Percentiles rank a stretch among this genome's conserved stretches.
Evolutionary conservation across 768 basidiomycete genomes (phyloP).

Genomic region (Lyophyllum shimeji): DNA sequence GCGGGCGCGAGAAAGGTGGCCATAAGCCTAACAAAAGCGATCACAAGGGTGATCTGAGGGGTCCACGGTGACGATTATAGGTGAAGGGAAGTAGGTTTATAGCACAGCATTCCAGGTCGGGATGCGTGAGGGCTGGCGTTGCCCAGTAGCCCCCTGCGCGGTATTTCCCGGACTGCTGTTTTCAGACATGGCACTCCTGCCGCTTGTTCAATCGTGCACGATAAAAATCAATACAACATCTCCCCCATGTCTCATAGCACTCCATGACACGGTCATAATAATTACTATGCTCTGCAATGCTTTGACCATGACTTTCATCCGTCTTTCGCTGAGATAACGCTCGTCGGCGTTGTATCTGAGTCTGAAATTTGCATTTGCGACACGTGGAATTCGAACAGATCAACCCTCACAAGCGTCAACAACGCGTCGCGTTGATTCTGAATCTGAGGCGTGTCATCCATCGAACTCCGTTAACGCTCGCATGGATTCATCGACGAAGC

Average conservation of each 20-base stretch:
- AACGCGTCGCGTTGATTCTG: conserved; percentile 21
- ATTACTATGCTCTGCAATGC: neutral
- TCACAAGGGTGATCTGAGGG: neutral
- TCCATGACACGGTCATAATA: neutral
- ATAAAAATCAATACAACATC: conserved; percentile 3
- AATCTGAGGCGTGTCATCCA: neutral
- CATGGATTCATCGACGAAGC: conserved; percentile 59
- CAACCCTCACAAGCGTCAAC: conserved; percentile 9
- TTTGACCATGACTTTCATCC: conserved; percentile 11
- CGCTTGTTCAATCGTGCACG: neutral
- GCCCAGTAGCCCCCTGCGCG: conserved; percentile 18
- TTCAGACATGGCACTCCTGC: conserved; percentile 19
- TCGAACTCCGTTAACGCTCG: neutral
- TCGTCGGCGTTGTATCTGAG: conserved; percentile 25
- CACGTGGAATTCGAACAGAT: conserved; percentile 14
- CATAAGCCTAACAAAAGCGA: conserved; percentile 12
- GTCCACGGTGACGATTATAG: conserved; percentile 15
- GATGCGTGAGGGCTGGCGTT: conserved; percentile 12
- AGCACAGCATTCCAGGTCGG: conserved; percentile 18
- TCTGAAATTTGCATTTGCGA: conserved; percentile 25
- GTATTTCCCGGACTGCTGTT: conserved; percentile 33
- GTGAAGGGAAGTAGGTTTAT: conserved; percentile 10
- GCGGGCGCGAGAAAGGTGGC: conserved; percentile 3
- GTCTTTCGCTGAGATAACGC: conserved; percentile 2
- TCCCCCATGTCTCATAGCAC: neutral